Evolutionary conservation across 768 basidiomycete genomes (phyloP), one percentile per base, ranked within the genome.

Genomic region (Boletus vermiculosoides): DNA sequence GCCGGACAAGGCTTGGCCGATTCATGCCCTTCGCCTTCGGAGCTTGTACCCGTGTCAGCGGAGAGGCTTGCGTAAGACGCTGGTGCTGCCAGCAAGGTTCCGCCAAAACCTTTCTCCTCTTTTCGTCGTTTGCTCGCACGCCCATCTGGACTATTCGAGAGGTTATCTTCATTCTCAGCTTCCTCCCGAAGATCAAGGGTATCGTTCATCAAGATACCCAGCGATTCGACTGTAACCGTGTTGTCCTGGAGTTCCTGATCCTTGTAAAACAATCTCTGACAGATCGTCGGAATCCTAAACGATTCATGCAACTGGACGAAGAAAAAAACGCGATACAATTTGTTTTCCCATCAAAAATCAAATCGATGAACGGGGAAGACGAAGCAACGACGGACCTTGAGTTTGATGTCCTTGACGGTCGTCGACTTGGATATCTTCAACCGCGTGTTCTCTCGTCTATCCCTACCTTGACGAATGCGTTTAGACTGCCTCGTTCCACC

Each of bases 361-460:
- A 36, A 52, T 61, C 31, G n/a, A 49, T 53, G 23, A 15, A 49
- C 15, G 18, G 22, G 34, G 23, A 30, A 25, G 25, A 18, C 5
- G 23, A 23, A 23, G 18, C 3, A 31, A 23, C 15, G 30, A 71
- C 82, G 56, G 55, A 90, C 87, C 77, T 82, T 78, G 53, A 89
- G 66, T 71, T 92, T 92, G 63, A 93, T 82, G 16, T 92, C 90
- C 68, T 87, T 91, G 50, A 94, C 79, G 0, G 87, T 85, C 59
- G 82, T 90, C 31, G 72, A 67, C 69, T 89, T 92, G 44, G 76
- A 74, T 45, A 93, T 78, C 12, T 73, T 78, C 48, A 90, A 66
- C 61, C 72, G 80, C 56, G 77, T 78, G 59, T 75, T 73, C 63
- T 81, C 80, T 9, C 77, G 80, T 28, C 75, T 67, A 53, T 82